Conservation (phyloP, 192 early-diverging fungal genomes). For the Coemansia sp. region DNA sequence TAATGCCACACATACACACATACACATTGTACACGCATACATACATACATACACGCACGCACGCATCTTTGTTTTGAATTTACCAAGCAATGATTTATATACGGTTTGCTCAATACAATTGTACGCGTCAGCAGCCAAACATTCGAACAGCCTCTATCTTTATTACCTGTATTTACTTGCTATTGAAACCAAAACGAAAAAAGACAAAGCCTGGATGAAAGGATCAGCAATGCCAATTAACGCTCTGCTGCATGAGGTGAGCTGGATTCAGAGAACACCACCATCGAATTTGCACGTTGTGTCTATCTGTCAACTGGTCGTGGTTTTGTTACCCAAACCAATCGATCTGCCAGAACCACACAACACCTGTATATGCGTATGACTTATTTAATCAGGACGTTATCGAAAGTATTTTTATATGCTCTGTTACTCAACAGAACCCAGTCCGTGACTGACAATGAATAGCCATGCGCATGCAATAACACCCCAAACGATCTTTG, state of each 20-base stretch:
- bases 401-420: too few species aligned
- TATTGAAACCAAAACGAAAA: neutral
- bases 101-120: neutral
- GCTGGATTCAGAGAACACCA: neutral
- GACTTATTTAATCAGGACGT: too few species aligned
- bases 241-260: neutral
- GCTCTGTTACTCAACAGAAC: neutral
- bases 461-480: too few species aligned
- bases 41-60: too few species aligned
- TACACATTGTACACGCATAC: too few species aligned
- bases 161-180: neutral
- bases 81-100: neutral
- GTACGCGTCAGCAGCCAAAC: neutral
- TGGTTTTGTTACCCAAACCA: neutral
- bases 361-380: neutral
- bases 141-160: neutral
- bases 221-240: conserved; percentile 4
- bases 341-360: neutral
- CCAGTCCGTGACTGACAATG: too few species aligned
- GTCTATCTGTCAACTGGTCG: neutral
- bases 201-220: neutral
- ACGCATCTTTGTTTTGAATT: too few species aligned
- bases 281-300: neutral
- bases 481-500: too few species aligned
- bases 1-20: neutral